Conservation (phyloP, 805 yeast genomes). For the Teunomyces stri region DNA sequence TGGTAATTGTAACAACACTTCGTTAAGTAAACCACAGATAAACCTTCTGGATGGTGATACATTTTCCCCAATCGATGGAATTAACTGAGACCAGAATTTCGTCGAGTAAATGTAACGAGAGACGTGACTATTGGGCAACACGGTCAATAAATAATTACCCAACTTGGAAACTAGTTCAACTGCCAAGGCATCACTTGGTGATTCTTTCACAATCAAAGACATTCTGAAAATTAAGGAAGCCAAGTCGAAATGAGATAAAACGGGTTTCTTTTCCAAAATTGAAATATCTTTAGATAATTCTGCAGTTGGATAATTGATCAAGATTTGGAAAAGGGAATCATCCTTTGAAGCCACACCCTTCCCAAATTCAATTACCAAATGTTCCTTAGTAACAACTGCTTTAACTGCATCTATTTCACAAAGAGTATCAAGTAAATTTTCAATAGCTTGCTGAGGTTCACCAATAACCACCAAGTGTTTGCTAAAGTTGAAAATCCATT, state of each 20-base stretch:
- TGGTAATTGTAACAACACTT: constrained; percentile 32
- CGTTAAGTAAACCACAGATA: constrained; percentile 31
- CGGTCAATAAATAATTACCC: constrained; percentile 34
- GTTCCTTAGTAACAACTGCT: constrained; percentile 4
- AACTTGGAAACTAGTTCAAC: constrained; percentile 42
- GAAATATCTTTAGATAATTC: constrained; percentile 3
- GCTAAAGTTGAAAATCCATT: constrained; percentile 53
- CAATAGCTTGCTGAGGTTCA: constrained; percentile 45
- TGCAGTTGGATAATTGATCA: constrained; percentile 10
- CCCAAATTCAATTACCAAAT: constrained; percentile 6
- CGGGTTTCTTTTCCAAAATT: constrained; percentile 26
- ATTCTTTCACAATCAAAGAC: constrained; percentile 1
- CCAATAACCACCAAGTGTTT: constrained; percentile 54
- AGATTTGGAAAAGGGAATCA: constrained; percentile 12
- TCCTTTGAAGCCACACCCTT: neutral
- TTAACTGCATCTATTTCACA: constrained; percentile 2
- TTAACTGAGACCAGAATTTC: constrained; percentile 27
- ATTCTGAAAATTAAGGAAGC: constrained; percentile 25
- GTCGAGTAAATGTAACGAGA: constrained; percentile 14
- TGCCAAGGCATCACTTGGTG: constrained; percentile 13
- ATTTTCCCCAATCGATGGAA: neutral
- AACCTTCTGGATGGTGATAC: constrained; percentile 21
- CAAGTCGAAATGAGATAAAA: constrained; percentile 47
- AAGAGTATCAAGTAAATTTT: constrained; percentile 7
- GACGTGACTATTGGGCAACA: constrained; percentile 12